Conservation (phyloP, 2,329 filamentous ascomycete species). For the Aspergillus hortae region DNA sequence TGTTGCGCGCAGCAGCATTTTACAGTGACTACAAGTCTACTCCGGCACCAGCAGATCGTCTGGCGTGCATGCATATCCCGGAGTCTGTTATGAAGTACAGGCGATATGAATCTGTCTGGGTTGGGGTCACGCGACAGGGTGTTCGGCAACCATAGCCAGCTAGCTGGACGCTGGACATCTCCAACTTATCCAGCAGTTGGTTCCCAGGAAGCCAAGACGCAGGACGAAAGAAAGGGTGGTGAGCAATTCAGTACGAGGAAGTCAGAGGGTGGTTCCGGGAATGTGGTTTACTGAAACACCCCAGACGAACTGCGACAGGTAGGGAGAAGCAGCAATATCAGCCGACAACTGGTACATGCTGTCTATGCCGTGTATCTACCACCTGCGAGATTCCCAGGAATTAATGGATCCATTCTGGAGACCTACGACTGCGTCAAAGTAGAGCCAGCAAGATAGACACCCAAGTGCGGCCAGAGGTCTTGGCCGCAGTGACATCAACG, state of each 20-base stretch:
- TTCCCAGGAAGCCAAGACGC: too few species aligned
- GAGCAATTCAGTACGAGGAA: neutral
- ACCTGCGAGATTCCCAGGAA: neutral
- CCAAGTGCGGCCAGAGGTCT: neutral
- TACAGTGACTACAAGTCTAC: neutral
- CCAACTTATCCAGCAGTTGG: too few species aligned
- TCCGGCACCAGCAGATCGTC: too few species aligned
- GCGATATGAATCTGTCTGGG: too few species aligned
- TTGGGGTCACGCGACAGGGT: too few species aligned
- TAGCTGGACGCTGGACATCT: too few species aligned
- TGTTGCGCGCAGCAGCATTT: neutral
- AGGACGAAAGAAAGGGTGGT: too few species aligned
- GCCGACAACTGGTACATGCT: neutral
- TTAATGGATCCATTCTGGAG: neutral
- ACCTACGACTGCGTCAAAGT: neutral
- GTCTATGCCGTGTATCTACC: neutral
- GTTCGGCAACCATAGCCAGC: too few species aligned
- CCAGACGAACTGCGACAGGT: neutral
- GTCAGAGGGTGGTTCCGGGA: neutral
- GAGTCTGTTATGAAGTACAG: too few species aligned
- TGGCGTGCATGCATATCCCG: too few species aligned
- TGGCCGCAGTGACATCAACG: conserved; percentile 17
- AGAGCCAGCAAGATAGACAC: neutral
- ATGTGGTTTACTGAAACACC: neutral
- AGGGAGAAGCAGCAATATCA: neutral